Percentiles rank a stretch among this genome's conserved stretches.
Evolutionary conservation across 1,284 basidiomycete genomes (phyloP).

Genomic region (Marasmius oreades): DNA sequence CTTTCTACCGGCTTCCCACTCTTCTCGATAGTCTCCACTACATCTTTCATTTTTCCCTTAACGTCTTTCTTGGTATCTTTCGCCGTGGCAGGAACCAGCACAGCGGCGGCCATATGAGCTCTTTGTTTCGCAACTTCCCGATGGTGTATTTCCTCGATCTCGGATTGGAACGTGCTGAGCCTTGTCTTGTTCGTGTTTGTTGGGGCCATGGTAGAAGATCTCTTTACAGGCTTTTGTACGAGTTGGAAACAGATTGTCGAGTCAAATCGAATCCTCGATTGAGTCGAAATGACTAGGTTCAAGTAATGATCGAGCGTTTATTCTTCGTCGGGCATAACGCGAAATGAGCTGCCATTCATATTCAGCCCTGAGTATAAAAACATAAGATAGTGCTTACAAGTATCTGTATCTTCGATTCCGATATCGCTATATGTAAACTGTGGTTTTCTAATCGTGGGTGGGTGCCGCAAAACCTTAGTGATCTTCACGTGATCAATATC

Average conservation of each 20-base stretch:
- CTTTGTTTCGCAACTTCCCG: conserved; percentile 63
- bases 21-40: neutral
- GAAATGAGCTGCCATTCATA: neutral
- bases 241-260: neutral
- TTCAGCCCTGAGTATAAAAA: neutral
- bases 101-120: conserved; percentile 26
- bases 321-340: no score
- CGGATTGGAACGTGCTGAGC: conserved; percentile 67
- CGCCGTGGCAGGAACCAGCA: conserved; percentile 9
- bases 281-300: conserved; percentile 2
- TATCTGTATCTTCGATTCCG: neutral
- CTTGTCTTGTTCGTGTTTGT: conserved; percentile 21
- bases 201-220: conserved; percentile 36
- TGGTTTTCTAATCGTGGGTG: neutral
- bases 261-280: conserved; percentile 1
- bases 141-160: conserved; percentile 70
- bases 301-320: conserved; percentile 4
- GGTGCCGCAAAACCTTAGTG: neutral
- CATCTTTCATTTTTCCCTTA: conserved; percentile 12
- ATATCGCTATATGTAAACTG: neutral
- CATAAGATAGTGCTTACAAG: neutral
- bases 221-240: neutral
- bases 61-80: conserved; percentile 19
- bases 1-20: neutral
- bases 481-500: neutral